Evolutionary conservation across 306 rosid genomes (phyloP).

Genomic region (Delonix regia): DNA sequence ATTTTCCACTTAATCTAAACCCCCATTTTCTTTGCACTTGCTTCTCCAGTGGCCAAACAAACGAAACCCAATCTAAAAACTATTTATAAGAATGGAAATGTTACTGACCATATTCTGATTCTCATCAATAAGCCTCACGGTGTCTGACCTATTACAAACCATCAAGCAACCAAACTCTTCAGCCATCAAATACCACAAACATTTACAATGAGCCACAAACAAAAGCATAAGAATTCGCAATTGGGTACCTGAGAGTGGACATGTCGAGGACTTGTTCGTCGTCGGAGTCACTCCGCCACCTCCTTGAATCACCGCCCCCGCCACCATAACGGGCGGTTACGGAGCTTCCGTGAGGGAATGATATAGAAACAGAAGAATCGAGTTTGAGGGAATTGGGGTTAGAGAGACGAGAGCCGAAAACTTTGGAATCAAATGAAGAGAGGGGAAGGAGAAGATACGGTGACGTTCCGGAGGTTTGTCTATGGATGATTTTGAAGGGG

Average conservation of each 20-base stretch:
- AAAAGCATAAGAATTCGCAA: background rate
- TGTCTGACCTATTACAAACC: slow-evolving; percentile 67
- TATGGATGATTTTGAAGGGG: slow-evolving; percentile 49
- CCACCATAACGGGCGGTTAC: slow-evolving; percentile 62
- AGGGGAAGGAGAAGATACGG: slow-evolving; percentile 33
- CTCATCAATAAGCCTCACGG: slow-evolving; percentile 88
- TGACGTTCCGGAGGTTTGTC: slow-evolving; percentile 36
- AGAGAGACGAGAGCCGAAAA: slow-evolving; percentile 55
- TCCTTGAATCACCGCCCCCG: slow-evolving; percentile 40
- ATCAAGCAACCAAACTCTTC: slow-evolving; percentile 22
- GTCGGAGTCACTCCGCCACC: slow-evolving; percentile 43
- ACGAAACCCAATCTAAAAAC: background rate
- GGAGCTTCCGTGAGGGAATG: slow-evolving; percentile 31
- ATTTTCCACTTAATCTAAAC: background rate
- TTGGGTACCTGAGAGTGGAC: slow-evolving; percentile 58
- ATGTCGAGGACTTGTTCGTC: slow-evolving; percentile 72
- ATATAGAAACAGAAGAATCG: slow-evolving; percentile 31
- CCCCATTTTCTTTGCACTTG: background rate
- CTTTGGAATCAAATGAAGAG: slow-evolving; percentile 53
- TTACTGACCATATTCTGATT: slow-evolving; percentile 87
- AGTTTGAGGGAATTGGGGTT: slow-evolving; percentile 39
- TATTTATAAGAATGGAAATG: background rate
- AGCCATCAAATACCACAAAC: background rate
- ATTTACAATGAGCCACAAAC: background rate
- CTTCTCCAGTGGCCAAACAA: background rate